A percentile compares a stretch with the other conserved stretches of the same genome.
Conservation (phyloP, 1,284 basidiomycete genomes). For the Malassezia caprae region DNA sequence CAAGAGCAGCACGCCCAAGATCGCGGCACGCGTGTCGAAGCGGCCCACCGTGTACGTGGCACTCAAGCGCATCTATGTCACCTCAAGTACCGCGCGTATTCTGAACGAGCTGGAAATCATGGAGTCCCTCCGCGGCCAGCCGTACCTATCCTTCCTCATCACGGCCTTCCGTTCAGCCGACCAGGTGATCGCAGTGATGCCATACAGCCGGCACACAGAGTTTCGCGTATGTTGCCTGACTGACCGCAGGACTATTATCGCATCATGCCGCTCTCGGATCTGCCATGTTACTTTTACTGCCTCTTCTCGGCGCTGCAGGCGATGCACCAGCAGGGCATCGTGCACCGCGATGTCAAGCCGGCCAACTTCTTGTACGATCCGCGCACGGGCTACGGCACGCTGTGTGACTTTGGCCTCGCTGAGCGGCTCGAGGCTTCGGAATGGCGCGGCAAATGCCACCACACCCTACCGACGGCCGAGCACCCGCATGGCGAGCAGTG, state of each 20-base stretch:
- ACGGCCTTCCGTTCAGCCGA: slow-evolving; percentile 84
- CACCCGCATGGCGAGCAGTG: slow-evolving; percentile 34
- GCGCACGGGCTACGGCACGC: slow-evolving; percentile 66
- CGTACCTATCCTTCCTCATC: slow-evolving; percentile 60
- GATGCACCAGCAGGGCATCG: slow-evolving; percentile 75
- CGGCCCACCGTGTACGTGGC: slow-evolving; percentile 63
- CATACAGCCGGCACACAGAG: slow-evolving; percentile 82
- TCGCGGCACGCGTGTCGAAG: slow-evolving; percentile 1
- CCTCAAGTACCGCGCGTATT: slow-evolving; percentile 82
- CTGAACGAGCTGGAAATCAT: slow-evolving; percentile 90
- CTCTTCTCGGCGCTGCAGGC: slow-evolving; percentile 82
- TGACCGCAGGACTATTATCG: slow-evolving; percentile 62
- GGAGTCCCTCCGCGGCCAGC: slow-evolving; percentile 56
- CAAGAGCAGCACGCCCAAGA: slow-evolving; percentile 4
- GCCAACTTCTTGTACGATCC: slow-evolving; percentile 96
- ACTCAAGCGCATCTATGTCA: slow-evolving; percentile 93
- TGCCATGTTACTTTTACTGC: slow-evolving; percentile 80
- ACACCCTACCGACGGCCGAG: slow-evolving; percentile 29
- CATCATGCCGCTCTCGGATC: slow-evolving; percentile 60
- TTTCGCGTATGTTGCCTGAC: slow-evolving; percentile 61
- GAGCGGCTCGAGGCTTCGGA: slow-evolving; percentile 40
- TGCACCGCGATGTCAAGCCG: slow-evolving; percentile 96
- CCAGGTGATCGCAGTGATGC: slow-evolving; percentile 89
- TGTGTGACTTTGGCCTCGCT: slow-evolving; percentile 84
- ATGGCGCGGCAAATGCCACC: slow-evolving; percentile 46